Conservation (phyloP, 495 filamentous ascomycete genomes). For the Lophium mytilinum region DNA sequence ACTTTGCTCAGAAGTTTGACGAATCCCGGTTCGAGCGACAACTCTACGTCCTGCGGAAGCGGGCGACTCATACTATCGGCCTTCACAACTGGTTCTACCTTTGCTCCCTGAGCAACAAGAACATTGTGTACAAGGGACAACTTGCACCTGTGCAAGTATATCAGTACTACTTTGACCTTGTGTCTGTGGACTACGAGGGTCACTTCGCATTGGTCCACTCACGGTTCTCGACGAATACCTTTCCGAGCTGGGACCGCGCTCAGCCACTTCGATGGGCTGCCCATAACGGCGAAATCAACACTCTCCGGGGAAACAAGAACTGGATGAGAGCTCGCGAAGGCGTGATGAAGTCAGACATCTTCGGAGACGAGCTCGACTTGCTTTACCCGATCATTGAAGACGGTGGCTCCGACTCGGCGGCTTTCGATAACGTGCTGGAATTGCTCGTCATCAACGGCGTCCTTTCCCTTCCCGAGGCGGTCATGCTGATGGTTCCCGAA, state of each 20-base stretch:
- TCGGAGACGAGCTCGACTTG: conserved; percentile 83
- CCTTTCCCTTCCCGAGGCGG: conserved; percentile 89
- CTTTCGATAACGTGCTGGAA: conserved; percentile 97
- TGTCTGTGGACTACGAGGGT: conserved; percentile 94
- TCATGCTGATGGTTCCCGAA: conserved; percentile 99
- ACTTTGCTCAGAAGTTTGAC: conserved; percentile 74
- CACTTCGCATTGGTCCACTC: conserved; percentile 98
- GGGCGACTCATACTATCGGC: conserved; percentile 87
- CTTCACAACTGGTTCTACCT: conserved; percentile 99
- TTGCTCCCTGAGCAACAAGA: conserved; percentile 95
- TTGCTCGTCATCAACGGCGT: conserved; percentile 94
- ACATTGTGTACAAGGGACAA: conserved; percentile 99
- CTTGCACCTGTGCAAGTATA: conserved; percentile 96
- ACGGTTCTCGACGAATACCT: conserved; percentile 98
- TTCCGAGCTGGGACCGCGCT: conserved; percentile 97
- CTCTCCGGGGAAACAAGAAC: conserved; percentile 97
- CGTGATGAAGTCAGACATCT: conserved; percentile 86
- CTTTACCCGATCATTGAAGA: conserved; percentile 97
- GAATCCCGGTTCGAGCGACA: conserved; percentile 84
- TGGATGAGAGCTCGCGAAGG: conserved; percentile 99
- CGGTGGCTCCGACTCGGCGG: conserved; percentile 94
- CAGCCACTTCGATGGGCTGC: conserved; percentile 96
- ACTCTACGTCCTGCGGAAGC: conserved; percentile 90
- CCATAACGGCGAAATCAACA: conserved; percentile 99
- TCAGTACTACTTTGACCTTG: conserved; percentile 95